Evolutionary conservation across 2,329 filamentous ascomycete species (phyloP), one percentile per base, ranked within the genome.

Genomic region (Ceratocystis harringtonii): DNA sequence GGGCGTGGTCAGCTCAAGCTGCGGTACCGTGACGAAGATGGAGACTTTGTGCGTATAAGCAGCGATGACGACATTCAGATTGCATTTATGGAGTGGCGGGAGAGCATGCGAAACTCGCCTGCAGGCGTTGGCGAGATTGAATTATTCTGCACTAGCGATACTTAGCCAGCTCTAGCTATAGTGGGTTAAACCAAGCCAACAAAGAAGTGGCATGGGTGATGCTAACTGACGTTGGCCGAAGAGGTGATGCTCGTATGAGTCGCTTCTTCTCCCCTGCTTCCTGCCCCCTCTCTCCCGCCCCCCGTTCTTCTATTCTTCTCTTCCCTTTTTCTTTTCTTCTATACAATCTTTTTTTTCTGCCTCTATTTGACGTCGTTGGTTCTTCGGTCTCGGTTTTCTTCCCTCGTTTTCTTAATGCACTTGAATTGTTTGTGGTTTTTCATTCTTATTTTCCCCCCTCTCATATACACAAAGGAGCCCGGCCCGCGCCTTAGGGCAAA

Each of bases 1-100:
- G 86, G 86, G 70, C 87, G 84, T 72, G 89, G 90, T 68, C 86
- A 87, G 69, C 84, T 96, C 70, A 90, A 91, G 76, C 78, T 99
- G 65, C 89, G 91, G 68, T 99, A 97, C 75, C 83, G 86, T 63
- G 94, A 99, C 72, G 88, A 92, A 72, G 94, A 99, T 70, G 89
- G 89, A 61, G 94, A 97, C 72, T 92, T 87, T 72, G 89, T 99
- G 68, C 92, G 87, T 63, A 96, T 99, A 65, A 88, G 94, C 73
- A 92, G 88, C 68, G 94, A 99, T 71, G 94, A 99, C 71, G 94
- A 96, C 70, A 94, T 99, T 55, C 90, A 95, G 71, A 91, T 94
- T 70, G 94, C 94, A 3, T 96, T 99, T 72, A 87, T 92, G 74
- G 92, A 95, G 70, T 96, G 92, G 92, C 85, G 89, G 43, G 91